Base-by-base conservation (phyloP, 2,329 filamentous ascomycete genomes). In the Trichoderma pleuroti region DNA sequence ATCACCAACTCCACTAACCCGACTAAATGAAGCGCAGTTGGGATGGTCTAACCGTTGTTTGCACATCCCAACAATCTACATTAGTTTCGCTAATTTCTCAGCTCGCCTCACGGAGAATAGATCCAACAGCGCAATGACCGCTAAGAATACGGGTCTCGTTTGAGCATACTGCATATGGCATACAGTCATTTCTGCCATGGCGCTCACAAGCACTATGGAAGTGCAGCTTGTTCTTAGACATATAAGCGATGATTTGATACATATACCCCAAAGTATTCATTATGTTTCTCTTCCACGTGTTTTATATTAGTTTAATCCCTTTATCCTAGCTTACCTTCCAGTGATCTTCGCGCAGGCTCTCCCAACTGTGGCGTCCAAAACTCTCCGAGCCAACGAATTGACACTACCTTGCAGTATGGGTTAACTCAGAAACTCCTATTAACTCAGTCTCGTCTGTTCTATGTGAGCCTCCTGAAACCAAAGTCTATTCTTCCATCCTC, bases 341-440 rank as follows among this genome's bases (percentile, higher is more conserved):
- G 10, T 4, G n/a, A 46, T 46, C 4, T 46, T 12, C 42, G n/a
- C n/a, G n/a, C 4, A 46, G n/a, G n/a, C n/a, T 49, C 42, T 21
- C 42, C 42, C 9, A 49, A 1, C 21, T 2, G 5, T 0, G 42
- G 42, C n/a, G n/a, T n/a, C 18, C 18, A 49, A 49, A 49, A 21
- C 18, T 49, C 42, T 21, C n/a, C 42, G 42, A 49, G 39, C 39
- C 39, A 42, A 42, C 39, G 1, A 10, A 42, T 42, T n/a, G n/a
- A 8, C 39, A n/a, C 39, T n/a, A 42, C 39, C 16, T n/a, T 42
- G 39, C 16, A 18, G 36, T 39, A 42, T 42, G 36, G 1, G 4
- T 3, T 1, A n/a, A 21, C 5, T 4, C 21, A 5, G 12, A 21
- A 21, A 1, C 42, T 3, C n/a, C 3, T 21, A 0, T 49, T 21